Evolutionary conservation across 257 asterid genomes (phyloP), one percentile per base, ranked within the genome.

Genomic region (Salvia miltiorrhiza): DNA sequence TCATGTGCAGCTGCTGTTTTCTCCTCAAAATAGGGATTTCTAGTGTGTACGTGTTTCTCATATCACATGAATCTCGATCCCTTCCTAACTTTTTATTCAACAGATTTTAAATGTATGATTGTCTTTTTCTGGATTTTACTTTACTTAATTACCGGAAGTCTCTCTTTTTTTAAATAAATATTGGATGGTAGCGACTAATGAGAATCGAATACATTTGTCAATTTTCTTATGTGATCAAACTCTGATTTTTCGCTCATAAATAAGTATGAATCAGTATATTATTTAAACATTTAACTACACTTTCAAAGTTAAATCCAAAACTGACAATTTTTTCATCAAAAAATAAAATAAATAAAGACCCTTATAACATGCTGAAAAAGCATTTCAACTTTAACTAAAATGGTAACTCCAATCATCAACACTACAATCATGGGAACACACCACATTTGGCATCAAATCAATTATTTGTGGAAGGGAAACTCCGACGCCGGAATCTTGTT

Each of bases 61-160:
- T n/a, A n/a, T 76, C 86, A 79, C 86, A 73, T 79, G 86, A 56
- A 61, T 67, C 80, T 70, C 63, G 80, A 21, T n/a, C 17, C 65
- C 57, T 23, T n/a, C 12, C 16, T 19, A 61, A 41, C 45, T 57
- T 65, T 75, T 44, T 66, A 61, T 64, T 78, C 73, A 10, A 9
- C 32, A 21, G 16, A 52, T 52, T 35, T 63, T 21, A 45, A 10
- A 40, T 71, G 20, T 56, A 35, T 65, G 59, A 19, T 16, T 65
- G 35, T 52, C 28, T 1, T 7, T 17, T 45, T 45, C n/a, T 7
- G 12, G 12, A 48, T 54, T 64, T 43, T n/a, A 49, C 33, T 23
- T 49, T 19, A 49, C 55, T 10, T n/a, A n/a, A n/a, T n/a, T 19
- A 19, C 13, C 55, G 0, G 0, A 17, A 49, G 19, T n/a, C n/a